Conservation (phyloP, 257 asterid genomes). For the Solanum piurae region DNA sequence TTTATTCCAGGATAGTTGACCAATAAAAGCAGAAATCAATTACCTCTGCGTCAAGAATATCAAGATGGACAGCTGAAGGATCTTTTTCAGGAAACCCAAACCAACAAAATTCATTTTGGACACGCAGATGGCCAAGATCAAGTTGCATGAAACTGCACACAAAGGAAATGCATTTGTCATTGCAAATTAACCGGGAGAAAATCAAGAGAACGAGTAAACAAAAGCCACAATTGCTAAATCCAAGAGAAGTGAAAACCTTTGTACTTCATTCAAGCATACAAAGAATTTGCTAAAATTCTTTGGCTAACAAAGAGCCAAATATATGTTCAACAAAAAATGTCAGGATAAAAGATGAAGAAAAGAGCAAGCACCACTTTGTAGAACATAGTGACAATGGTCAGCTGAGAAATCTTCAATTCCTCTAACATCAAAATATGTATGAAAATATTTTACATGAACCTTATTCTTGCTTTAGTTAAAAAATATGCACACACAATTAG, state of each 20-base stretch:
- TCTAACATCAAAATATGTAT: not conserved
- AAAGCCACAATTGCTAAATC: not conserved
- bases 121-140: conserved; percentile 90
- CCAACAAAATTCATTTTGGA: conserved; percentile 73
- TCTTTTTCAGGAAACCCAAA: conserved; percentile 80
- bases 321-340: not conserved
- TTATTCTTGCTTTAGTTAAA: not conserved
- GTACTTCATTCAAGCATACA: not conserved
- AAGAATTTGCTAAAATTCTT: not conserved
- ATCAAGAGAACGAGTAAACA: not conserved
- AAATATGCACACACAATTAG: not conserved
- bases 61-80: conserved; percentile 94
- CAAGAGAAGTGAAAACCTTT: not conserved
- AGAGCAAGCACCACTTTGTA: not conserved
- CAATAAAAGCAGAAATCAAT: conserved; percentile 1
- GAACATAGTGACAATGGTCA: not conserved
- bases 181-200: not conserved
- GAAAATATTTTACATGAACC: not conserved
- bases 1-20: not conserved
- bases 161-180: conserved; percentile 1
- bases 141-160: conserved; percentile 91
- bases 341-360: not conserved
- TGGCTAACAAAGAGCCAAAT: not conserved
- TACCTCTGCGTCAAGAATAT: conserved; percentile 96
- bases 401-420: not conserved